Evolutionary conservation across 306 rosid genomes (phyloP).

Genomic region (Oxytropis ochrocephala): DNA sequence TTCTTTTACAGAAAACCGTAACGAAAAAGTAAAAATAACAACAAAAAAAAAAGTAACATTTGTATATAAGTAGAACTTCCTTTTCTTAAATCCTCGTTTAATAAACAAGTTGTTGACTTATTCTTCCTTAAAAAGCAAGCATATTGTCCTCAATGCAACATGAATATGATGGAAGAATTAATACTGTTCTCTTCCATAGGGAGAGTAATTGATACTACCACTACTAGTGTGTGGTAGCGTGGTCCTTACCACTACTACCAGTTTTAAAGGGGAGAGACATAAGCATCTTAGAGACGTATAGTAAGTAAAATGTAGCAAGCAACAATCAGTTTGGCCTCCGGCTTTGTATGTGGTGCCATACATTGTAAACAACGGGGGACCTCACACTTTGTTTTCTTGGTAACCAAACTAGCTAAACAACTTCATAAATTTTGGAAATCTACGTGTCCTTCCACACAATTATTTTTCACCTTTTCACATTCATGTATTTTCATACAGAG

Average conservation of each 20-base stretch:
- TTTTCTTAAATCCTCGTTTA: too few relatives aligned
- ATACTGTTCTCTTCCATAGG: too few relatives aligned
- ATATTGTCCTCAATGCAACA: too few relatives aligned
- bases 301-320: not conserved
- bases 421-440: constrained; percentile 22
- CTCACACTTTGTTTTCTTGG: constrained; percentile 12
- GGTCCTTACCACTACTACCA: constrained; percentile 24
- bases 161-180: too few relatives aligned
- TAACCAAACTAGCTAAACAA: constrained; percentile 25
- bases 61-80: too few relatives aligned
- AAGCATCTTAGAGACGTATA: not conserved
- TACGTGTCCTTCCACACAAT: not conserved
- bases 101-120: too few relatives aligned
- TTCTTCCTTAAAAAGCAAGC: too few relatives aligned
- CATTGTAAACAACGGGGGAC: constrained; percentile 7
- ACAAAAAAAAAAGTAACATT: too few relatives aligned
- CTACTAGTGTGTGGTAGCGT: too few relatives aligned
- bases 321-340: constrained; percentile 1
- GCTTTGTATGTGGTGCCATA: constrained; percentile 15
- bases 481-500: not conserved
- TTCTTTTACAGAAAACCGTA: too few relatives aligned
- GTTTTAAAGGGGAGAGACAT: not conserved
- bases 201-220: too few relatives aligned
- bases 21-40: too few relatives aligned
- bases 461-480: not conserved